A percentile compares a stretch with the other conserved stretches of the same genome.
These are phyloP conservation scores for Xylaria sp. DNA, from an alignment of 2,329 filamentous ascomycete species.

Conservation along the genomic window DNA sequence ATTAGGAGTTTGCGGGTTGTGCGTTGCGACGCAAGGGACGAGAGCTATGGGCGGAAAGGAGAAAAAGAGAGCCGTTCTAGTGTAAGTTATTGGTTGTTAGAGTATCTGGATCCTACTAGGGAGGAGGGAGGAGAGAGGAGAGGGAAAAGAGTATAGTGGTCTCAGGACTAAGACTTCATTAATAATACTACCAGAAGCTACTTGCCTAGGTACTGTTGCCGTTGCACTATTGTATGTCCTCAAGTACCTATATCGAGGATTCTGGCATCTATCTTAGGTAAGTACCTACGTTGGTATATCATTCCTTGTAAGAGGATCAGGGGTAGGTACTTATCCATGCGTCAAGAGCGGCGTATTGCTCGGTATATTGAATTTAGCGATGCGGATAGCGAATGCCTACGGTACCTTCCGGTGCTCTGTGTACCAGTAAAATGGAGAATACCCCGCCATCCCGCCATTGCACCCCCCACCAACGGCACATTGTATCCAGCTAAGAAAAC, in stretches of 20 bases:
- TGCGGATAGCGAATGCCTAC: not conserved
- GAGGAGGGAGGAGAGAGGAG: not conserved
- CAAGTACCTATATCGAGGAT: no score
- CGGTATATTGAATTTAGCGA: not conserved
- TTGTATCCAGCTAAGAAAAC: not conserved
- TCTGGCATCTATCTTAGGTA: no score
- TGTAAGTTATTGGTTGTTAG: slow-evolving; percentile 9
- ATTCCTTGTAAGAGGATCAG: no score
- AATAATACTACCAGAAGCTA: slow-evolving; percentile 14
- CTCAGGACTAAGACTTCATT: slow-evolving; percentile 3
- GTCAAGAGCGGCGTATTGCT: no score
- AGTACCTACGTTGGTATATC: no score
- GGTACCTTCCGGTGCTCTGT: not conserved
- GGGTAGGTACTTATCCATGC: no score
- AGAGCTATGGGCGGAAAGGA: not conserved
- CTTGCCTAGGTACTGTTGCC: not conserved
- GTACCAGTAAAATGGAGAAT: slow-evolving; percentile 1
- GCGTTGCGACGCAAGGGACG: not conserved
- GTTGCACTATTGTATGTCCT: not conserved
- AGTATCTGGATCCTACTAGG: not conserved
- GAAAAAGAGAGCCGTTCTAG: not conserved
- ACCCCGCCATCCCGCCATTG: slow-evolving; percentile 35
- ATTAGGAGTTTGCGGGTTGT: slow-evolving; percentile 18
- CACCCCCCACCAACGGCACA: slow-evolving; percentile 25
- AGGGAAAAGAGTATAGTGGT: slow-evolving; percentile 9